Base-by-base conservation (phyloP, 495 filamentous ascomycete species). In the Neurospora cerealis region DNA sequence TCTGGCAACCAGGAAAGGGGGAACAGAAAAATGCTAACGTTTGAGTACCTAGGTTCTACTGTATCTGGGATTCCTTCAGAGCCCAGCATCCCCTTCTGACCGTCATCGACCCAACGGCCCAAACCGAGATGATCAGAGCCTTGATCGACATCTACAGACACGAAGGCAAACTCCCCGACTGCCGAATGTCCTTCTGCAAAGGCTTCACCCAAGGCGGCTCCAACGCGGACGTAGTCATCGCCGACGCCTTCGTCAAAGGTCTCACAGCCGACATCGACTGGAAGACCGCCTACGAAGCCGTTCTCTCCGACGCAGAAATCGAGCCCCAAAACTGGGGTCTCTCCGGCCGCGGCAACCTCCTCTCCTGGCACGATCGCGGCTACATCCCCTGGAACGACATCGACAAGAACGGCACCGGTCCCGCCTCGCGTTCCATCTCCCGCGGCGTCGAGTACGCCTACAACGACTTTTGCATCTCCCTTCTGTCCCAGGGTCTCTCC, bases 361-460 rank as follows among this genome's bases (percentile, higher is more conserved):
- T 82, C 8, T 88, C 85, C 77, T 91, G 90, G 90, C 88, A 89
- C 71, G 76, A 76, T 0, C 81, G 89, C 0, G 88, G 89, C 6
- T 92, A 88, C 76, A 91, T 92, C 62, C 90, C 90, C 0, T 79
- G 76, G 69, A 83, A 91, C 69, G 90, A 92, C 79, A 80, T 80
- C n/a, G 90, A 91, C 77, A 80, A 79, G 0, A 85, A 87, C 36
- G 90, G 90, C 24, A 84, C 86, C 15, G 91, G 91, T 0, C 86
- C 88, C 0, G 83, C 85, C 66, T 91, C 87, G 13, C 88, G 91
- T 15, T 87, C 86, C 71, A 84, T 93, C 39, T 90, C 87, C 9
- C 83, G 91, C 2, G 92, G 90, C 0, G 87, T 93, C 17, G 91
- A 93, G 77, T 93, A 93, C 80, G 88, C 90, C 5, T 93, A 93